phyloP scores from a whole-genome alignment of 371 early-diverging fungal species.

The Mortierella sp. region DNA sequence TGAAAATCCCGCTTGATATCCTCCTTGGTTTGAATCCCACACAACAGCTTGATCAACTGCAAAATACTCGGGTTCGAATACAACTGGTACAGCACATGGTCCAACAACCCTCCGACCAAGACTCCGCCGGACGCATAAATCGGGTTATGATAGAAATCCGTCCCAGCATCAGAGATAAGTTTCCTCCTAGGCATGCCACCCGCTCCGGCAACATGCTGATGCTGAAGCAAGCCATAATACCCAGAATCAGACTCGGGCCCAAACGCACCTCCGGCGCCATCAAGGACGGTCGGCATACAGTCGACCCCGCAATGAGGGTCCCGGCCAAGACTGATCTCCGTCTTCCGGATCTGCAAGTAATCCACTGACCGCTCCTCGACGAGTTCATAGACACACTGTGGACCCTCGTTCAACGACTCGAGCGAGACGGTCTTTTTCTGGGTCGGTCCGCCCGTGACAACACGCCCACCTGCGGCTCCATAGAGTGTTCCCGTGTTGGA shows the following conservation, averaged over 20 bases:
- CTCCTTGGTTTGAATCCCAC: conserved; percentile 62
- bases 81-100: conserved; percentile 60
- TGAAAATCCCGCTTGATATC: conserved; percentile 56
- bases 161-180: neutral
- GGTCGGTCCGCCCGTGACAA: neutral
- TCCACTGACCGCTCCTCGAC: conserved; percentile 56
- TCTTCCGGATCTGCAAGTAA: conserved; percentile 44
- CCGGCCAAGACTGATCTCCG: conserved; percentile 19
- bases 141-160: conserved; percentile 58
- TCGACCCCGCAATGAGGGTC: neutral
- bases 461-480: neutral
- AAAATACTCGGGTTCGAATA: conserved; percentile 66
- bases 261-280: conserved; percentile 30
- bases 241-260: conserved; percentile 24
- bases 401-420: conserved; percentile 36
- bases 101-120: conserved; percentile 61
- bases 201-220: neutral
- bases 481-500: neutral
- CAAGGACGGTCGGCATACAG: conserved; percentile 5
- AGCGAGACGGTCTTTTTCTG: conserved; percentile 22
- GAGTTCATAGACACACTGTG: conserved; percentile 55
- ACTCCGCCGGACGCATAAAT: conserved; percentile 69
- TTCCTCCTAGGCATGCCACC: conserved; percentile 13
- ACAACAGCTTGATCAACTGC: conserved; percentile 63
- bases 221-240: conserved; percentile 36